Base-by-base conservation (phyloP, 164 flowering plant genomes). In the Vitis riparia region DNA sequence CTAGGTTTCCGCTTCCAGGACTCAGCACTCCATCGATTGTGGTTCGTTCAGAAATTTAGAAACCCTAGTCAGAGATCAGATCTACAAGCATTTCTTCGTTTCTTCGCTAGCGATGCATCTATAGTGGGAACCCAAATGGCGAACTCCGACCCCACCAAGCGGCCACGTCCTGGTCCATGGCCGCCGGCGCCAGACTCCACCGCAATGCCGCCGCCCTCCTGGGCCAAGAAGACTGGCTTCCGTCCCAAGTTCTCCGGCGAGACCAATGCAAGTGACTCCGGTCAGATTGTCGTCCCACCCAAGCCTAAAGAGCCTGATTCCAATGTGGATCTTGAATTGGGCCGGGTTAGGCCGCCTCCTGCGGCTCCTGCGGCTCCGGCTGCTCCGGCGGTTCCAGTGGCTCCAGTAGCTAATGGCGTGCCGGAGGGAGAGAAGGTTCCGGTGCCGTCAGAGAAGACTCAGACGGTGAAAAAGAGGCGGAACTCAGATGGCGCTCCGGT, bases 211-310 rank as follows among this genome's bases (percentile, higher is more conserved):
- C 78, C 94, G 7, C 68, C 92, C 23, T 84, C 97, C 0, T 93
- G 99, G 99, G 99, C 99, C 2, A 90, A 85, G 80, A 75, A 80
- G 50, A 91, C 98, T 29, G 97, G 97, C 0, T 95, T 95, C 84
- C 81, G 83, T 11, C 87, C 96, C 14, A 90, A 84, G 74, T 86
- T 93, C 73, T 95, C 99, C 27, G 99, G 99, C 1, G 99, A 95
- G 84, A 78, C 94, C 58, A 88, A 83, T 79, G 90, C 85, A 61
- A 73, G 79, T 50, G 84, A 89, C 58, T 91, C 97, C 30, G 96
- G 92, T 14, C 93, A 81, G 74, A 80, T 88, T 59, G 55, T 72
- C 0, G 63, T 72, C 3, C 68, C 78, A 6, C 69, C 75, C 11
- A 72, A 48, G 69, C 78, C 85, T n/a, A 79, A 61, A 60, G 82